These are phyloP conservation scores for Colletotrichum sp. DNA, from an alignment of 2,329 filamentous ascomycete species.

Conservation along the genomic window DNA sequence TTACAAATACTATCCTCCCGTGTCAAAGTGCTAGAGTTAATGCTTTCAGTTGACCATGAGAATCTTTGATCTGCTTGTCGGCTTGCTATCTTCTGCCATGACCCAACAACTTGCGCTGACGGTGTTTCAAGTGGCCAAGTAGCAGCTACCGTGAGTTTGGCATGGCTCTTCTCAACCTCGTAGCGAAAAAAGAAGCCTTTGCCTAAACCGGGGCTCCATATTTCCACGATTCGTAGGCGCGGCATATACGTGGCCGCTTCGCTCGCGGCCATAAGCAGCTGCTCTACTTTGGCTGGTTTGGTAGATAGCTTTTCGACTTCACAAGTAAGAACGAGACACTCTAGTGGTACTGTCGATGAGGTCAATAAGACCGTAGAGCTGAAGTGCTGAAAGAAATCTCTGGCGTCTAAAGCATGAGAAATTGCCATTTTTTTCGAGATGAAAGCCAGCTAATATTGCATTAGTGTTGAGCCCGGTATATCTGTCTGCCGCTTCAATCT, in stretches of 20 bases:
- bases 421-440: background rate
- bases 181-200: background rate
- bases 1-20: background rate
- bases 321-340: background rate
- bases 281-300: background rate
- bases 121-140: background rate
- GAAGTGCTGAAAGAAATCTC: background rate
- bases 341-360: background rate
- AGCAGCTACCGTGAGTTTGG: background rate
- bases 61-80: rapidly evolving
- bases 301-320: background rate
- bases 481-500: background rate
- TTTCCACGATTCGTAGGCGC: background rate
- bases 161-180: background rate
- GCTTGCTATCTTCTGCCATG: background rate
- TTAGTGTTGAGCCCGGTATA: too few species aligned
- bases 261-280: background rate
- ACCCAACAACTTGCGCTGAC: rapidly evolving
- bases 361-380: background rate
- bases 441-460: background rate
- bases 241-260: background rate
- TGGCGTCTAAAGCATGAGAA: background rate
- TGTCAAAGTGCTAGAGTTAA: rapidly evolving
- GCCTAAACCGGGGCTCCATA: background rate
- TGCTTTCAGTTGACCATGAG: background rate